These are phyloP conservation scores for Nakataea oryzae DNA, from an alignment of 2,329 filamentous ascomycete genomes.

Conservation along the genomic window DNA sequence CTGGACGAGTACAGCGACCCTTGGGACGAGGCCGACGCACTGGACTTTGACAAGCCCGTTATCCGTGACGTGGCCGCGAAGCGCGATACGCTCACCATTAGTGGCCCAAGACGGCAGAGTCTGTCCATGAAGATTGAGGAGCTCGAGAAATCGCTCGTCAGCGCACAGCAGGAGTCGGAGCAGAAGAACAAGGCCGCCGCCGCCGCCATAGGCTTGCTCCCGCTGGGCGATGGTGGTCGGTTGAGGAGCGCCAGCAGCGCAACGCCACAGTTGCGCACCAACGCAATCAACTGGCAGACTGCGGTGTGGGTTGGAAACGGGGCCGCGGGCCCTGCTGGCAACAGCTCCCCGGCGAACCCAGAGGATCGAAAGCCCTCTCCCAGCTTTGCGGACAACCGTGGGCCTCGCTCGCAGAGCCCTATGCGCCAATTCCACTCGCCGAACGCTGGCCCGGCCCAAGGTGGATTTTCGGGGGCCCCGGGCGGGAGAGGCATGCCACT, in stretches of 20 bases:
- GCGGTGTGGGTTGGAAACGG: background rate
- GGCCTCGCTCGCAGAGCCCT: constrained; percentile 3
- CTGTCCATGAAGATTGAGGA: constrained; percentile 37
- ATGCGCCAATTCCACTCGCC: background rate
- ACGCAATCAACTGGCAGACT: background rate
- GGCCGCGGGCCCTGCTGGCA: background rate
- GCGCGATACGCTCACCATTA: constrained; percentile 38
- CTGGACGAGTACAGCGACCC: constrained; percentile 5
- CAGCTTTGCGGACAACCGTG: background rate
- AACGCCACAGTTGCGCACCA: background rate
- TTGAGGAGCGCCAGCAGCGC: background rate
- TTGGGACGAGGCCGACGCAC: constrained; percentile 6
- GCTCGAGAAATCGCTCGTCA: constrained; percentile 20
- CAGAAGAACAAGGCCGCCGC: constrained; percentile 12
- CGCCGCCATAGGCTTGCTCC: background rate
- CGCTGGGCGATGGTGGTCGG: background rate
- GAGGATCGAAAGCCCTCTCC: background rate
- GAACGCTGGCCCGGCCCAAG: background rate
- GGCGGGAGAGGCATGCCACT: background rate
- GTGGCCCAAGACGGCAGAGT: constrained; percentile 33
- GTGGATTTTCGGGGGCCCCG: background rate
- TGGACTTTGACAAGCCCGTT: constrained; percentile 20
- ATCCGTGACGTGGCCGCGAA: constrained; percentile 38
- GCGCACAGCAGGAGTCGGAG: constrained; percentile 5
- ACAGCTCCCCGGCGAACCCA: background rate